Evolutionary conservation across 208 protist species (phyloP).

Genomic region (Angomonas deanei): DNA sequence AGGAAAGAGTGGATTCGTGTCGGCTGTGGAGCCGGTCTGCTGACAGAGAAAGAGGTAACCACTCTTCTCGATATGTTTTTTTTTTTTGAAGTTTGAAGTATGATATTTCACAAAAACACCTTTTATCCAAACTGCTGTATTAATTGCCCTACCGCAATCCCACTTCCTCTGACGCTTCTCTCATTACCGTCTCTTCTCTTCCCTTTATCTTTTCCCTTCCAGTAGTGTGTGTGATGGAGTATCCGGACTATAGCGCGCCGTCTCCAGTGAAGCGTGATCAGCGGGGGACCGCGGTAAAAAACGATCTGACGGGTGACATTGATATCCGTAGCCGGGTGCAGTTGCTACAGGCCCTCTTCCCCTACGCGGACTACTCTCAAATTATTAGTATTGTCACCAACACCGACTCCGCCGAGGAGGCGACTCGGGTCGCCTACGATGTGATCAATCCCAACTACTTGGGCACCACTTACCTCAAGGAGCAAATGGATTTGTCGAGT

Average conservation of each 20-base stretch:
- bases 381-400: conserved; percentile 17
- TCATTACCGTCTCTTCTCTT: neutral
- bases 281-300: neutral
- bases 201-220: conserved; percentile 1
- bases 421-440: conserved; percentile 33
- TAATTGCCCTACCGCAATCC: too few species aligned
- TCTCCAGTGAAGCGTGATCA: neutral
- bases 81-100: neutral
- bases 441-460: conserved; percentile 48
- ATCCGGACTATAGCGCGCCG: neutral
- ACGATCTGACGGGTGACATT: neutral
- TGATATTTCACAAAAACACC: neutral
- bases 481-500: conserved; percentile 20
- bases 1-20: too few species aligned
- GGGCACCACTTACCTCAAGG: conserved; percentile 31
- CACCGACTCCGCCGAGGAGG: conserved; percentile 31
- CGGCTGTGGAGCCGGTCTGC: neutral
- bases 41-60: neutral
- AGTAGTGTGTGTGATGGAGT: neutral
- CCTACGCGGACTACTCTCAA: conserved; percentile 39
- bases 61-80: conserved; percentile 11
- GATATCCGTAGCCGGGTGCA: conserved; percentile 6
- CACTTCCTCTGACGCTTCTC: neutral
- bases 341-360: conserved; percentile 61
- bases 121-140: neutral